Evolutionary conservation across 371 early-diverging fungal species (phyloP), one percentile per base, ranked within the genome.

Genomic region (Phascolomyces articulosus): DNA sequence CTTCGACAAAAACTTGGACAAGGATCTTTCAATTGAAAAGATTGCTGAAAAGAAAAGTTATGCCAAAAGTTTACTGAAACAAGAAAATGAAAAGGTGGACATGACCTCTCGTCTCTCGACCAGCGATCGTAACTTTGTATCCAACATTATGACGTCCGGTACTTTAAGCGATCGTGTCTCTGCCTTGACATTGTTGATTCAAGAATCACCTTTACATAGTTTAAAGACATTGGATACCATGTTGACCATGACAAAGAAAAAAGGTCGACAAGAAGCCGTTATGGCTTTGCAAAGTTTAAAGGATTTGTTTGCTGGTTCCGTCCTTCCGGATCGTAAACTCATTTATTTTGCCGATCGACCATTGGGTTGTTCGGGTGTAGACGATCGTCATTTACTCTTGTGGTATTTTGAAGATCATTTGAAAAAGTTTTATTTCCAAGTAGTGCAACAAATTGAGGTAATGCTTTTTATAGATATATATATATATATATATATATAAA

Each of bases 371-470:
- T 68, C 79, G 21, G 77, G 85, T 26, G 90, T 91, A 6, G 83
- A 85, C 20, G 78, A 83, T 38, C 72, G 82, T 63, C 95, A 96
- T 73, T 79, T 95, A 66, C 75, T 96, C 4, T 53, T 92, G 57
- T 98, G 96, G 96, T 86, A 84, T 47, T 97, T 93, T 82, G 98
- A 98, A 82, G 97, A 97, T 79, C 83, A 85, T 65, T 75, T 98
- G 62, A 98, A 98, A 76, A 92, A 91, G 67, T 73, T 82, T 7
- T 96, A 93, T 78, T 96, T 92, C 72, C 93, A 95, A 38, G 89
- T 95, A 67, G 82, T 98, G 57, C 86, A 89, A 71, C 64, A 89
- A 28, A 77, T 97, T 65, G 97, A 96, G 82, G 88, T 82, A 78
- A 69, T 56, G 13, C 7, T 55, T 10, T 55, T 20, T 27, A 8